phyloP scores from a whole-genome alignment of 352 stramenopile genomes.

The Phytophthora capsici region DNA sequence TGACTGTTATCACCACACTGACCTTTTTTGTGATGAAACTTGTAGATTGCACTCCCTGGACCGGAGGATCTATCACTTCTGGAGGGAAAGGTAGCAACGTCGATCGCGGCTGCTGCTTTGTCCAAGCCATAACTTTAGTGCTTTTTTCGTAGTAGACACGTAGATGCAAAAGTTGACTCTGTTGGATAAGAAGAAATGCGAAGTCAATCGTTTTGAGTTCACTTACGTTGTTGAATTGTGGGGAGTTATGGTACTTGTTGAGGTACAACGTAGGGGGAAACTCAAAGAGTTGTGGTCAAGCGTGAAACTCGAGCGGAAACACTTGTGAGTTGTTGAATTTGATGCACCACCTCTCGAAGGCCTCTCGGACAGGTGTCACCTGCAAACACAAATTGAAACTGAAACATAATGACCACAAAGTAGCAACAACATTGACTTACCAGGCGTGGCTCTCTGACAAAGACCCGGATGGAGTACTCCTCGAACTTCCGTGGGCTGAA shows the following conservation, averaged over 20 bases:
- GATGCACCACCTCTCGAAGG: conserved; percentile 57
- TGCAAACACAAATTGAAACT: conserved; percentile 16
- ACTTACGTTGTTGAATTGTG: neutral
- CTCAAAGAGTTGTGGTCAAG: conserved; percentile 11
- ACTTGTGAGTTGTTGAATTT: conserved; percentile 59
- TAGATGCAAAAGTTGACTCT: conserved; percentile 21
- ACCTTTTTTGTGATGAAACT: conserved; percentile 11
- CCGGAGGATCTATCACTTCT: conserved; percentile 66
- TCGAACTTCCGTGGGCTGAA: conserved; percentile 70
- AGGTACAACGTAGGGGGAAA: conserved; percentile 3
- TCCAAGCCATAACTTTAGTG: conserved; percentile 46
- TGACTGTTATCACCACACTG: neutral
- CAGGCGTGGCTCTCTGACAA: conserved; percentile 65
- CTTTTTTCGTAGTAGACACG: conserved; percentile 18
- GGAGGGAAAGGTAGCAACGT: conserved; percentile 70
- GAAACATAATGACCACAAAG: neutral
- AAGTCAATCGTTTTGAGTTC: conserved; percentile 27
- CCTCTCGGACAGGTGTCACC: conserved; percentile 54
- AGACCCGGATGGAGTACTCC: conserved; percentile 74
- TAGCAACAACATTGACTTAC: conserved; percentile 37
- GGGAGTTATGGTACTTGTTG: neutral
- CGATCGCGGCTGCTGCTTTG: conserved; percentile 48
- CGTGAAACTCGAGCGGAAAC: conserved; percentile 41
- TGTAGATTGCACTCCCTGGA: conserved; percentile 69
- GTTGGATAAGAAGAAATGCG: conserved; percentile 26